Evolutionary conservation across 1,139 yeast genomes (phyloP).

Genomic region (Zygosaccharomyces pseudobailii): DNA sequence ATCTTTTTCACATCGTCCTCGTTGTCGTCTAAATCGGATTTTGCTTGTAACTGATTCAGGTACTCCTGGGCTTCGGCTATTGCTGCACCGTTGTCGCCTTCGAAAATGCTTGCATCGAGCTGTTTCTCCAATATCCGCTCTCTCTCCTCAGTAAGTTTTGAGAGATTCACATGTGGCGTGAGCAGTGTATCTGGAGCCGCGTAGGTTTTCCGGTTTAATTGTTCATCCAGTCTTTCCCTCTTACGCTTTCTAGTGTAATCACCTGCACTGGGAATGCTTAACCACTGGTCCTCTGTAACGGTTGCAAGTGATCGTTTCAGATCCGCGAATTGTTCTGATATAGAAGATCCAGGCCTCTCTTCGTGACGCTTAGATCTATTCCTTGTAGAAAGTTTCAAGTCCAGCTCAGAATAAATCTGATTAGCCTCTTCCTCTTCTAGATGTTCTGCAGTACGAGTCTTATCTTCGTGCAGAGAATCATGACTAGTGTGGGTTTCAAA

Average conservation of each 20-base stretch:
- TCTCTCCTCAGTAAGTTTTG: constrained; percentile 37
- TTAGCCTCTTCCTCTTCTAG: constrained; percentile 76
- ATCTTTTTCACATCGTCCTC: constrained; percentile 51
- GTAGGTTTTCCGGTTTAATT: constrained; percentile 63
- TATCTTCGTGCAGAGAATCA: constrained; percentile 1
- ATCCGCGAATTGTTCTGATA: constrained; percentile 47
- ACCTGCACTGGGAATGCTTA: constrained; percentile 76
- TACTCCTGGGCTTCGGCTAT: constrained; percentile 35
- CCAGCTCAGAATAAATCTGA: constrained; percentile 59
- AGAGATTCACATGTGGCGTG: constrained; percentile 30
- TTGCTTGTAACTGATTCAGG: constrained; percentile 36
- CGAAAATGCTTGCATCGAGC: constrained; percentile 35
- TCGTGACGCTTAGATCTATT: constrained; percentile 34
- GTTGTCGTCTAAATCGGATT: constrained; percentile 4
- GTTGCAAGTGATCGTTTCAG: constrained; percentile 57
- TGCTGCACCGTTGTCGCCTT: constrained; percentile 27
- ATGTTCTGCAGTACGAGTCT: constrained; percentile 30
- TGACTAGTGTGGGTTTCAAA: constrained; percentile 4
- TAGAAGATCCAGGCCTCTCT: constrained; percentile 13
- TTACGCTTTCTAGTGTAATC: constrained; percentile 81
- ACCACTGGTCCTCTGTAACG: constrained; percentile 74
- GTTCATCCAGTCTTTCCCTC: constrained; percentile 58
- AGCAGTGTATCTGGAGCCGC: constrained; percentile 77
- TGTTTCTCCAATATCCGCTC: constrained; percentile 34
- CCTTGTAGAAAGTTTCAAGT: constrained; percentile 46